Percentiles rank a stretch among this genome's conserved stretches.
phyloP scores from a whole-genome alignment of 2,329 filamentous ascomycete genomes.

The Lanzia echinophila region DNA sequence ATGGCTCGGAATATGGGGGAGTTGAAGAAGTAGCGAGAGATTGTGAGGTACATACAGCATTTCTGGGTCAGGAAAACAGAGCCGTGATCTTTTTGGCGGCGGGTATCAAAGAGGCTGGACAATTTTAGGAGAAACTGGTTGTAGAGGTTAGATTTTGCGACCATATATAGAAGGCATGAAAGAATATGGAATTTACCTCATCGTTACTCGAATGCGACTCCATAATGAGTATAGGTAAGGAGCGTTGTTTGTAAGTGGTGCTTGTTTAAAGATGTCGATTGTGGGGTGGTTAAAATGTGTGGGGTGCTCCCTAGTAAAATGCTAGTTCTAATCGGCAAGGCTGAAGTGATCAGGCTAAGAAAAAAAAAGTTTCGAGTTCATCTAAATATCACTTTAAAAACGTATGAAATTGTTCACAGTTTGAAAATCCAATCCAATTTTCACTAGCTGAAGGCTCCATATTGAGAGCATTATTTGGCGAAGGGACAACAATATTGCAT shows the following conservation, averaged over 20 bases:
- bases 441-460: not conserved
- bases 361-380: not conserved
- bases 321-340: conserved; percentile 2
- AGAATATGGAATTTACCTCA: conserved; percentile 39
- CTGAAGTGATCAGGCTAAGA: not conserved
- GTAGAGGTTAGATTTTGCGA: not conserved
- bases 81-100: conserved; percentile 57
- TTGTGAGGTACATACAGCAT: conserved; percentile 45
- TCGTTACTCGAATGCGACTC: conserved; percentile 52
- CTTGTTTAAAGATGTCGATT: conserved; percentile 11
- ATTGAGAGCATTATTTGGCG: not conserved
- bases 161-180: not conserved
- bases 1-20: not conserved
- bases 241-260: conserved; percentile 31
- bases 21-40: not conserved
- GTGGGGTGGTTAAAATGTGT: conserved; percentile 15
- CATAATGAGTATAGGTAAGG: conserved; percentile 14
- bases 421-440: not conserved
- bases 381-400: too few species aligned
- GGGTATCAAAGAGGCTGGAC: conserved; percentile 1
- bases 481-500: not conserved
- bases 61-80: conserved; percentile 72
- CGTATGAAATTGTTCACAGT: too few species aligned
- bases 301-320: not conserved
- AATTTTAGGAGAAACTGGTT: conserved; percentile 57